A percentile compares a stretch with the other conserved stretches of the same genome.
Evolutionary conservation across 805 yeast species (phyloP).

Genomic region (Torulaspora indica): DNA sequence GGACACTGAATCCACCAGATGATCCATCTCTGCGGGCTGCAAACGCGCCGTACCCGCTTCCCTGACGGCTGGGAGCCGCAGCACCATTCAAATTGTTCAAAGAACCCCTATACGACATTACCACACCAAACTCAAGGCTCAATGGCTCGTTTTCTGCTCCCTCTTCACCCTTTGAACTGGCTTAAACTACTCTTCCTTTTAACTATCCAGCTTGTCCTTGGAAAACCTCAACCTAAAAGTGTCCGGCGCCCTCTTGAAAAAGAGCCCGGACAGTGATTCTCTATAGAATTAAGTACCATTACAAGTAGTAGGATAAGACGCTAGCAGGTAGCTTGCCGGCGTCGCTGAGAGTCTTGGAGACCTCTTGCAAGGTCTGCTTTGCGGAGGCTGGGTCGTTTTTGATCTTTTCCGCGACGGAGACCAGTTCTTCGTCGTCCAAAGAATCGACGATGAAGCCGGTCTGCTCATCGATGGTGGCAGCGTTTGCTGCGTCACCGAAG

Average conservation of each 20-base stretch:
- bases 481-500: conserved; percentile 72
- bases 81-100: conserved; percentile 19
- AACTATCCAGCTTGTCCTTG: conserved; percentile 1
- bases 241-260: background rate
- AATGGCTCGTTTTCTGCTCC: conserved; percentile 3
- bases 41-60: conserved; percentile 12
- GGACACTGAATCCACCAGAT: background rate
- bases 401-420: conserved; percentile 65
- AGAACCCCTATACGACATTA: conserved; percentile 28
- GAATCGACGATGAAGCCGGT: conserved; percentile 71
- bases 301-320: conserved; percentile 50
- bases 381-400: conserved; percentile 50
- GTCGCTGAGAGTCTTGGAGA: conserved; percentile 49
- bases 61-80: conserved; percentile 16
- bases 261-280: conserved; percentile 1
- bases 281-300: conserved; percentile 14
- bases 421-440: conserved; percentile 74
- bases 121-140: background rate
- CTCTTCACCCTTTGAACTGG: background rate
- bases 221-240: conserved; percentile 1
- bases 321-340: conserved; percentile 52
- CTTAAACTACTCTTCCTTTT: background rate
- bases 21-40: conserved; percentile 5
- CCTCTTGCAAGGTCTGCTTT: conserved; percentile 55
- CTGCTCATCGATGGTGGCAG: conserved; percentile 71